phyloP scores from a whole-genome alignment of 192 early-diverging fungal genomes.

The Dissophora ornata region DNA sequence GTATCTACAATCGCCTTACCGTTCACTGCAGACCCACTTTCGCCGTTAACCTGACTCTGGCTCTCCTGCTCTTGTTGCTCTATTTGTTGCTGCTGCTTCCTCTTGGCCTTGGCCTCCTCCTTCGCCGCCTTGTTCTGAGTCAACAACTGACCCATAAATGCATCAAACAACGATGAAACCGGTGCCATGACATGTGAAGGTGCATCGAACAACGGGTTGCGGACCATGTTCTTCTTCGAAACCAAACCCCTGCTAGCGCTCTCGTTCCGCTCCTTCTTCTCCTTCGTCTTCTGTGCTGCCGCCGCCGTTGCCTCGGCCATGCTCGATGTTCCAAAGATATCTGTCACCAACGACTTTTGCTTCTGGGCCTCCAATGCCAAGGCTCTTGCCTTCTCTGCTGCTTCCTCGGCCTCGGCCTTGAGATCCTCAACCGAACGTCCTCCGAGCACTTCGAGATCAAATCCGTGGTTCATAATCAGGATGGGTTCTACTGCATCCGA shows the following conservation, averaged over 20 bases:
- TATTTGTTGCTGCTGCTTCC: slow-evolving; percentile 27
- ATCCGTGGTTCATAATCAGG: slow-evolving; percentile 51
- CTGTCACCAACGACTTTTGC: slow-evolving; percentile 54
- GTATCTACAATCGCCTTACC: background rate
- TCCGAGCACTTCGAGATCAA: slow-evolving; percentile 40
- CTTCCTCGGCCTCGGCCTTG: slow-evolving; percentile 43
- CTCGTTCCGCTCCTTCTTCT: slow-evolving; percentile 26
- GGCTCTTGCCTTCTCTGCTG: slow-evolving; percentile 36
- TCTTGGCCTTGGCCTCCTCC: slow-evolving; percentile 36
- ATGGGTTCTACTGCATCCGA: slow-evolving; percentile 35
- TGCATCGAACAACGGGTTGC: slow-evolving; percentile 59
- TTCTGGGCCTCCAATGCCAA: slow-evolving; percentile 38
- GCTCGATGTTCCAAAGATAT: slow-evolving; percentile 23
- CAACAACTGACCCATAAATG: slow-evolving; percentile 61
- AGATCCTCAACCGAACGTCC: slow-evolving; percentile 39
- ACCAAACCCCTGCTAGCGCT: slow-evolving; percentile 24
- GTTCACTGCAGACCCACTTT: background rate
- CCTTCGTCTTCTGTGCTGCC: slow-evolving; percentile 17
- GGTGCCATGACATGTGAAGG: slow-evolving; percentile 70
- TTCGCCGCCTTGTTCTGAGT: slow-evolving; percentile 29
- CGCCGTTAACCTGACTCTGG: background rate
- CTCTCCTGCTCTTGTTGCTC: slow-evolving; percentile 24
- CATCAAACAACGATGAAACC: slow-evolving; percentile 57
- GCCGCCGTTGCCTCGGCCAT: slow-evolving; percentile 5
- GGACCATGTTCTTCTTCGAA: slow-evolving; percentile 59